Conservation (phyloP, 2,329 filamentous ascomycete species). For the Teratosphaeria nubilosa region DNA sequence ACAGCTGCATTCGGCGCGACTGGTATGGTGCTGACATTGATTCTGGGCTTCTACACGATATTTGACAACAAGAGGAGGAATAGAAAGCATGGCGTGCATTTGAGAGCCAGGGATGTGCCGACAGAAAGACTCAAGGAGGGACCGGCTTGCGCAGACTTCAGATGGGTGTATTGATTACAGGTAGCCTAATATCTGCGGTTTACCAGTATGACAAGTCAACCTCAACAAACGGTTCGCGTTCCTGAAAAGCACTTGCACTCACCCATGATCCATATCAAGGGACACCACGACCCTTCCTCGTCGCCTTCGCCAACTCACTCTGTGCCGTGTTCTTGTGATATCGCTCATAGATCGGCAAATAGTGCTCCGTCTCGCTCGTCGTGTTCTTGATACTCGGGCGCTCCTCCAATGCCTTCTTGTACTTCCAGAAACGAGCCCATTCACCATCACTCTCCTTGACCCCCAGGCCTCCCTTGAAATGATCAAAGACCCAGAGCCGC, state of each 20-base stretch:
- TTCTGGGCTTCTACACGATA: slow-evolving; percentile 55
- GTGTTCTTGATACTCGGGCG: slow-evolving; percentile 57
- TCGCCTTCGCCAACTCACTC: slow-evolving; percentile 39
- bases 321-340: slow-evolving; percentile 39
- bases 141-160: slow-evolving; percentile 33
- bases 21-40: slow-evolving; percentile 45
- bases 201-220: background rate
- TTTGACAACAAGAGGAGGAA: slow-evolving; percentile 55
- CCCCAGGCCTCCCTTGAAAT: slow-evolving; percentile 55
- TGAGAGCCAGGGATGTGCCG: slow-evolving; percentile 42
- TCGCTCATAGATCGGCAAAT: slow-evolving; percentile 54
- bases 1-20: slow-evolving; percentile 54
- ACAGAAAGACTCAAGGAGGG: slow-evolving; percentile 37
- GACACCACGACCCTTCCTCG: slow-evolving; percentile 46
- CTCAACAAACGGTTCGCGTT: background rate
- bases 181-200: background rate
- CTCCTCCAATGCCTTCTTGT: slow-evolving; percentile 49
- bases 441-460: slow-evolving; percentile 41
- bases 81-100: slow-evolving; percentile 40
- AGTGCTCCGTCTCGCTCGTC: slow-evolving; percentile 56
- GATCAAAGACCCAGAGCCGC: slow-evolving; percentile 62
- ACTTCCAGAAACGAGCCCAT: slow-evolving; percentile 58
- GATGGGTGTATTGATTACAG: slow-evolving; percentile 29
- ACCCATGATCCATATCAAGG: background rate
- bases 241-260: background rate